Evolutionary conservation across 306 rosid genomes (phyloP).

Genomic region (Rosa persica): DNA sequence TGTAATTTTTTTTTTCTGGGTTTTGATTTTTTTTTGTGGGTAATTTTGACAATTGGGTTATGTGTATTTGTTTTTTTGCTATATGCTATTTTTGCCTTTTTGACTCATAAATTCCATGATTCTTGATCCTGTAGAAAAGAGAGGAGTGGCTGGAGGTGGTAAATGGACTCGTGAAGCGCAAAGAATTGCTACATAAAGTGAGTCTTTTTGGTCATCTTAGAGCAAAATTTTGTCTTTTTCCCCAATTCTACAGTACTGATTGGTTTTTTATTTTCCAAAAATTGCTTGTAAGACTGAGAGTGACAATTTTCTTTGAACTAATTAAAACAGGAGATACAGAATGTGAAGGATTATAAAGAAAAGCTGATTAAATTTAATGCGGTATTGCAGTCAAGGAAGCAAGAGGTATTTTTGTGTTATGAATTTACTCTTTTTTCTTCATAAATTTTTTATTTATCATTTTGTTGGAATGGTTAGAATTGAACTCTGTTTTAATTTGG

Average conservation of each 20-base stretch:
- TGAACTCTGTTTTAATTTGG: background rate
- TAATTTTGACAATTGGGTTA: background rate
- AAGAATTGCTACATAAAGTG: constrained; percentile 34
- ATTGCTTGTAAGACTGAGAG: constrained; percentile 3
- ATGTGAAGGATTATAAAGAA: constrained; percentile 25
- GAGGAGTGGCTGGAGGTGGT: constrained; percentile 35
- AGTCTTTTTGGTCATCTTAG: constrained; percentile 9
- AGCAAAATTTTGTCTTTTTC: background rate
- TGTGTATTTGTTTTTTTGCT: background rate
- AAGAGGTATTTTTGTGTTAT: constrained; percentile 36
- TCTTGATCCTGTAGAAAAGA: constrained; percentile 36
- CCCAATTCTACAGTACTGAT: background rate
- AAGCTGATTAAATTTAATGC: constrained; percentile 31
- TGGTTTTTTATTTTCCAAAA: background rate
- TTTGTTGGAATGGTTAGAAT: background rate
- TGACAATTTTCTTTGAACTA: background rate
- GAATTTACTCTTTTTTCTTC: background rate
- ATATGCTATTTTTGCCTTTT: background rate
- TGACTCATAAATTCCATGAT: background rate
- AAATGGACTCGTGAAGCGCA: constrained; percentile 26
- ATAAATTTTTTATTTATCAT: background rate
- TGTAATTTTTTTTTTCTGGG: background rate
- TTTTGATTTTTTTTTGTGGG: background rate
- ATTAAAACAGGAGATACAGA: constrained; percentile 44
- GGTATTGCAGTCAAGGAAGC: constrained; percentile 40